These are phyloP conservation scores for Amauroascus verrucosus DNA, from an alignment of 2,329 filamentous ascomycete species.

Conservation along the genomic window DNA sequence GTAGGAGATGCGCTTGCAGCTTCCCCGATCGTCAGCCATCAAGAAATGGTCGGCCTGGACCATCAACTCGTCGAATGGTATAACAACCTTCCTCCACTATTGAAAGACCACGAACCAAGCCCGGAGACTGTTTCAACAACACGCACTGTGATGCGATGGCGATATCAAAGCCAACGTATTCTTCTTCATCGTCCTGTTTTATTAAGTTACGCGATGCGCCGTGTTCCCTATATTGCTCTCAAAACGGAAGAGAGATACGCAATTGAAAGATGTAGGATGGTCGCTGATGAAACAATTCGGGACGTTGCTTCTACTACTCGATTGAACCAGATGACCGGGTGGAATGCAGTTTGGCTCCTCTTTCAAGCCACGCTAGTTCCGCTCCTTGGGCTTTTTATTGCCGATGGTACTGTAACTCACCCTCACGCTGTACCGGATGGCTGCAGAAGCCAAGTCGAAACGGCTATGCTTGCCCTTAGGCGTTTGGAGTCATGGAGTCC, in stretches of 20 bases:
- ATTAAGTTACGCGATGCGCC: conserved; percentile 50
- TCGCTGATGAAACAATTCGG: conserved; percentile 60
- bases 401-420: conserved; percentile 44
- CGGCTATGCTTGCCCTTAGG: conserved; percentile 27
- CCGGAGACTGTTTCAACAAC: conserved; percentile 60
- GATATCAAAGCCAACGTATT: conserved; percentile 68
- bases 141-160: conserved; percentile 69
- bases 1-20: conserved; percentile 67
- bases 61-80: conserved; percentile 62
- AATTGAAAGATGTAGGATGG: conserved; percentile 57
- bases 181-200: conserved; percentile 64
- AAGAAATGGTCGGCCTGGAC: conserved; percentile 58
- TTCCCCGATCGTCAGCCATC: conserved; percentile 54
- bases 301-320: conserved; percentile 62
- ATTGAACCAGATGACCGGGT: conserved; percentile 64
- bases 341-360: conserved; percentile 73
- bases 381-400: conserved; percentile 57
- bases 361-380: conserved; percentile 74
- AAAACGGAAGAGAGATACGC: conserved; percentile 55
- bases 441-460: conserved; percentile 48
- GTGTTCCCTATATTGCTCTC: conserved; percentile 42
- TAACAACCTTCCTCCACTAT: conserved; percentile 56
- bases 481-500: conserved; percentile 56
- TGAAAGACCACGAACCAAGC: conserved; percentile 55
- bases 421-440: conserved; percentile 44